Percentiles rank a stretch among this genome's conserved stretches.
These are phyloP conservation scores for Mycena belliarum DNA, from an alignment of 768 basidiomycete species.

Conservation along the genomic window DNA sequence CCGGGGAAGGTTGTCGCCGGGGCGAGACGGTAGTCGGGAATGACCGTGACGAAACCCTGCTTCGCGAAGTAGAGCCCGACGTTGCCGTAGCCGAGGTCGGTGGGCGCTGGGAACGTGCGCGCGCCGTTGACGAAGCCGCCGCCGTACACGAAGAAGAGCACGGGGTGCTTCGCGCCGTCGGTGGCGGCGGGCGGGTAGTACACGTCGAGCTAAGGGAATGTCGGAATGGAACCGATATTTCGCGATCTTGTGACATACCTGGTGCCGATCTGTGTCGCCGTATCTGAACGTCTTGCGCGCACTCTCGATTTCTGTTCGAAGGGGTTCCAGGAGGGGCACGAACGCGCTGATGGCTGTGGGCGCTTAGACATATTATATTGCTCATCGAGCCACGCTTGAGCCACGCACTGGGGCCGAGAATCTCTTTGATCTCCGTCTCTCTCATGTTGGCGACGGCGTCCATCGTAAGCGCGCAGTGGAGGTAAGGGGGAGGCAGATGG, in stretches of 20 bases:
- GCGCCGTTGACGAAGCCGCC: slow-evolving; percentile 60
- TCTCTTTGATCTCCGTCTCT: too few relatives aligned
- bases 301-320: slow-evolving; percentile 45
- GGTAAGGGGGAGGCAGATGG: too few relatives aligned
- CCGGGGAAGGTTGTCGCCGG: slow-evolving; percentile 59
- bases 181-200: slow-evolving; percentile 54
- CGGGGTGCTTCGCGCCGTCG: slow-evolving; percentile 33
- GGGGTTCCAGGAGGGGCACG: slow-evolving; percentile 49
- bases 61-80: slow-evolving; percentile 63
- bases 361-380: too few relatives aligned
- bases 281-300: slow-evolving; percentile 58
- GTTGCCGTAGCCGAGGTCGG: slow-evolving; percentile 54
- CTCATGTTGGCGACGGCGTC: too few relatives aligned
- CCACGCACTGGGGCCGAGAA: too few relatives aligned
- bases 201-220: slow-evolving; percentile 74
- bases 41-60: slow-evolving; percentile 59
- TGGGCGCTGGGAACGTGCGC: slow-evolving; percentile 46
- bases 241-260: slow-evolving; percentile 39
- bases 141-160: slow-evolving; percentile 68
- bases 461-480: too few relatives aligned
- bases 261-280: slow-evolving; percentile 51
- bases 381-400: too few relatives aligned
- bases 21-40: slow-evolving; percentile 69
- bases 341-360: slow-evolving; percentile 49
- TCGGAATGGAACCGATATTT: too few relatives aligned